Evolutionary conservation across 306 rosid species (phyloP).

Genomic region (Vicia sativa): DNA sequence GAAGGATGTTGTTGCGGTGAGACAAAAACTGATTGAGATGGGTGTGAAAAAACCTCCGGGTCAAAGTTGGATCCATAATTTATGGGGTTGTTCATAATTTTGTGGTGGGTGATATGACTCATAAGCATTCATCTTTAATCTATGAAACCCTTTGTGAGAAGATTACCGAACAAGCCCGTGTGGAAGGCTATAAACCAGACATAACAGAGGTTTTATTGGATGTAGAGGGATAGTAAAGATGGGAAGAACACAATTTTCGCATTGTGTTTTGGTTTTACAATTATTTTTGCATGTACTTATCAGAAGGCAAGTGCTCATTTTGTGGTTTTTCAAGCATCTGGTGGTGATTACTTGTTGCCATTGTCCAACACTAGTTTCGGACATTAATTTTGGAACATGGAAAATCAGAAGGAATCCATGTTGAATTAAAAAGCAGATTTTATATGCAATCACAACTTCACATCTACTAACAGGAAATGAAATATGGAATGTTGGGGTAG

Average conservation of each 20-base stretch:
- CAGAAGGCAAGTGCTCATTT: slow-evolving; percentile 26
- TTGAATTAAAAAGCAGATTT: neutral
- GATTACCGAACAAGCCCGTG: slow-evolving; percentile 50
- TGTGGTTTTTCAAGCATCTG: slow-evolving; percentile 10
- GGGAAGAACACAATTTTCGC: slow-evolving; percentile 17
- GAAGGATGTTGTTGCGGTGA: slow-evolving; percentile 58
- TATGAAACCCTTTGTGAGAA: slow-evolving; percentile 49
- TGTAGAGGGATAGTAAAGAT: slow-evolving; percentile 32
- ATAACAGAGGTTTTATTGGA: slow-evolving; percentile 28
- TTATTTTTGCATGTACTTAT: neutral
- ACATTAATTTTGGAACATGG: too few species aligned
- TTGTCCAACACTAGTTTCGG: slow-evolving; percentile 4
- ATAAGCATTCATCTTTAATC: slow-evolving; percentile 52
- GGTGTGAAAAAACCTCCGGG: too few species aligned
- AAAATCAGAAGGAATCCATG: too few species aligned
- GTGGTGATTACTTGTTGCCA: slow-evolving; percentile 5
- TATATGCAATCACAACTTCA: neutral
- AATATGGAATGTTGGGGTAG: slow-evolving; percentile 30
- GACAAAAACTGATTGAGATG: slow-evolving; percentile 59
- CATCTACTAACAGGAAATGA: neutral
- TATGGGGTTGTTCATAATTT: slow-evolving; percentile 61
- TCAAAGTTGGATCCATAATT: slow-evolving; percentile 68
- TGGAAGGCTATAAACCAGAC: slow-evolving; percentile 42
- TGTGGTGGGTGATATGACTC: slow-evolving; percentile 59
- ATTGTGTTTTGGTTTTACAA: slow-evolving; percentile 18